phyloP scores from a whole-genome alignment of 768 basidiomycete species.

The Mycena polygramma region DNA sequence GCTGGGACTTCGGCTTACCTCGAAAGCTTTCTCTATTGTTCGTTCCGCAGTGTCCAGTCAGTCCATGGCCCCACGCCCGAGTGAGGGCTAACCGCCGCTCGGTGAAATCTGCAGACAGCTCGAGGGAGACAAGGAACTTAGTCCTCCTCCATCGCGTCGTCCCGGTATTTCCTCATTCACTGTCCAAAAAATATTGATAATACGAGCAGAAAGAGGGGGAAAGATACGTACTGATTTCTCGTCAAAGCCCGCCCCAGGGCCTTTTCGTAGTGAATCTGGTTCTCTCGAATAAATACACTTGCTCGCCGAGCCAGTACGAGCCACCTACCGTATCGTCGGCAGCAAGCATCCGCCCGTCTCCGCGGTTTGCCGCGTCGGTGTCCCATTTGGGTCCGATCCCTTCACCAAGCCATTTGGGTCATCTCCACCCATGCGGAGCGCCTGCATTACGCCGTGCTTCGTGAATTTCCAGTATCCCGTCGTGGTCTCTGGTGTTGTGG shows the following conservation, averaged over 20 bases:
- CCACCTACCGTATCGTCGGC: conserved; percentile 82
- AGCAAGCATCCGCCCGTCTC: conserved; percentile 69
- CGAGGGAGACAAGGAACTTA: conserved; percentile 84
- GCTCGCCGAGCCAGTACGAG: not conserved
- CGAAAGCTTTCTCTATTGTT: conserved; percentile 79
- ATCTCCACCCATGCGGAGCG: conserved; percentile 62
- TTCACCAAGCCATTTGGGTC: conserved; percentile 65
- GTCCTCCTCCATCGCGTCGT: conserved; percentile 63
- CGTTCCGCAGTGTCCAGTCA: conserved; percentile 89
- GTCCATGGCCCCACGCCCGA: conserved; percentile 84
- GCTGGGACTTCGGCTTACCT: conserved; percentile 51
- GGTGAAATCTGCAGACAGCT: conserved; percentile 70
- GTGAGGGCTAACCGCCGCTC: conserved; percentile 80
- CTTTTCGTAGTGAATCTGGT: conserved; percentile 86
- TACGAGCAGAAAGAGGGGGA: not conserved
- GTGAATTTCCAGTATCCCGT: conserved; percentile 91
- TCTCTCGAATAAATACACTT: not conserved
- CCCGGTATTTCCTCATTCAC: conserved; percentile 58
- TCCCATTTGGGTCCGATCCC: conserved; percentile 86
- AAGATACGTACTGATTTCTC: conserved; percentile 65
- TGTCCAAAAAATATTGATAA: conserved; percentile 24
- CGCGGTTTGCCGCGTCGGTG: conserved; percentile 79
- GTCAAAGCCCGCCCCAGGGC: conserved; percentile 79
- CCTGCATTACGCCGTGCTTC: conserved; percentile 78
- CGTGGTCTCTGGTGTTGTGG: conserved; percentile 74